phyloP scores from a whole-genome alignment of 257 asterid genomes.

The Catharanthus roseus region DNA sequence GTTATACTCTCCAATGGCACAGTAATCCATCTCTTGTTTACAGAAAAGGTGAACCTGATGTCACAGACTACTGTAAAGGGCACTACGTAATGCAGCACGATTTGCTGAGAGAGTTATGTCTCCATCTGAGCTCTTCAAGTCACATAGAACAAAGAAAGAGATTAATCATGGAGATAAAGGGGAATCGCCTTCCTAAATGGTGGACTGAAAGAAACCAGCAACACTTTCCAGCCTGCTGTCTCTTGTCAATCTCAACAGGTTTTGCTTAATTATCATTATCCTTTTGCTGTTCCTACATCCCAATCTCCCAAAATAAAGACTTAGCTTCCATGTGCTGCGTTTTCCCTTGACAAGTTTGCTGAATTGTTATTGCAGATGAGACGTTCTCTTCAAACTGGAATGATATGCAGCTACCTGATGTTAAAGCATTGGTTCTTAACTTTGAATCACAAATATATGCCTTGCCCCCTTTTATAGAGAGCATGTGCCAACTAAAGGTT shows the following conservation, averaged over 20 bases:
- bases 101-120: slow-evolving; percentile 31
- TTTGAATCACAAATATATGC: slow-evolving; percentile 18
- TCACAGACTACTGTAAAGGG: slow-evolving; percentile 23
- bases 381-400: slow-evolving; percentile 21
- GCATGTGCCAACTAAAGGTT: slow-evolving; percentile 23
- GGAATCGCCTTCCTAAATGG: slow-evolving; percentile 24
- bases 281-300: not conserved
- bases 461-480: slow-evolving; percentile 24
- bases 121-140: slow-evolving; percentile 16
- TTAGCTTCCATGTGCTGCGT: not conserved
- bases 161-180: slow-evolving; percentile 22
- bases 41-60: slow-evolving; percentile 17
- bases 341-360: not conserved
- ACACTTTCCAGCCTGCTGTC: slow-evolving; percentile 14
- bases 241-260: slow-evolving; percentile 36
- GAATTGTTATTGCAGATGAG: slow-evolving; percentile 21
- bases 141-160: slow-evolving; percentile 25
- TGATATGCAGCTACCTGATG: slow-evolving; percentile 20
- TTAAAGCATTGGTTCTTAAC: slow-evolving; percentile 29
- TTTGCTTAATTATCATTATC: not conserved
- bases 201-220: slow-evolving; percentile 19
- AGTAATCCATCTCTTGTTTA: too few species aligned
- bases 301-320: not conserved
- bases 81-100: slow-evolving; percentile 33
- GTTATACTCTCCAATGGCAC: too few species aligned